These are phyloP conservation scores for Zoysia pacifica DNA, from an alignment of 176 grass and related monocot genomes.

Conservation along the genomic window DNA sequence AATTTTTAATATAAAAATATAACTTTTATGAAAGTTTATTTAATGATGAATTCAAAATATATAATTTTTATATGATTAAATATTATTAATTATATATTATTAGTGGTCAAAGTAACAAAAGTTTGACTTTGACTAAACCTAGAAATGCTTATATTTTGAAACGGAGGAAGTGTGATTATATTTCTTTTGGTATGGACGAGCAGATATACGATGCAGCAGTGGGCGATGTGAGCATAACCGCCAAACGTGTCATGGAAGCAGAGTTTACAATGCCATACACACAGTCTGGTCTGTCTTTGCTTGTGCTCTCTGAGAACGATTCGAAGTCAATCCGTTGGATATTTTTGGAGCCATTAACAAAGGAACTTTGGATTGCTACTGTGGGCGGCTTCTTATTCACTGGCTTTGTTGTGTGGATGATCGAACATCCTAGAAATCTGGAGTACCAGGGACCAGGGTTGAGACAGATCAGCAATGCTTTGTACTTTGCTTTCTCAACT, in stretches of 20 bases:
- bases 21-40: too few species aligned
- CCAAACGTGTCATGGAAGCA: slow-evolving; percentile 38
- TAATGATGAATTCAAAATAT: too few species aligned
- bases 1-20: too few species aligned
- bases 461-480: slow-evolving; percentile 57
- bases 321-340: slow-evolving; percentile 55
- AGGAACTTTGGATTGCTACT: slow-evolving; percentile 57
- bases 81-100: too few species aligned
- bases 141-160: too few species aligned
- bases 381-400: slow-evolving; percentile 61
- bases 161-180: background rate
- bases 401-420: slow-evolving; percentile 64
- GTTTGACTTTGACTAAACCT: too few species aligned
- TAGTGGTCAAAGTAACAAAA: too few species aligned
- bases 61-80: too few species aligned
- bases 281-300: slow-evolving; percentile 61
- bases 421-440: slow-evolving; percentile 50
- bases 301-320: slow-evolving; percentile 42
- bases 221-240: slow-evolving; percentile 58
- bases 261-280: slow-evolving; percentile 75
- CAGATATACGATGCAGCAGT: slow-evolving; percentile 64
- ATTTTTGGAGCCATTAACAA: slow-evolving; percentile 63
- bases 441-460: slow-evolving; percentile 45
- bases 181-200: background rate
- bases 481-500: slow-evolving; percentile 73